Evolutionary conservation across 140 eudicot species (phyloP).

Genomic region (Anethum foeniculum): DNA sequence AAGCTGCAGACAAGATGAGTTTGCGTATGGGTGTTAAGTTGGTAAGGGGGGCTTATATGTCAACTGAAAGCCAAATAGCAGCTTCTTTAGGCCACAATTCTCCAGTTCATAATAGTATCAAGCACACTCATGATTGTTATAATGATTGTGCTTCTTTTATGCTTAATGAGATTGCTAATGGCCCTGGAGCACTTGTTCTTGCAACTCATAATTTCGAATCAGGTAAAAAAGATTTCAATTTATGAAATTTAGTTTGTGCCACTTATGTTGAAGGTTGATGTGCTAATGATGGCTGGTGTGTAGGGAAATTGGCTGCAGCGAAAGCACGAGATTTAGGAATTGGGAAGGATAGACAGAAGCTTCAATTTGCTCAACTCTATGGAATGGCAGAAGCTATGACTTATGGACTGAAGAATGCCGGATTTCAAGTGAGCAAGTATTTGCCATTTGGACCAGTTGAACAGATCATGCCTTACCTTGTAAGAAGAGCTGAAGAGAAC

Average conservation of each 20-base stretch:
- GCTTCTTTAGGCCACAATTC: slow-evolving; percentile 15
- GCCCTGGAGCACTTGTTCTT: slow-evolving; percentile 62
- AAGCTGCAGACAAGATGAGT: slow-evolving; percentile 50
- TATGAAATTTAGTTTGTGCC: not conserved
- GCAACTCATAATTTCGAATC: slow-evolving; percentile 94
- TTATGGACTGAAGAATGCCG: slow-evolving; percentile 71
- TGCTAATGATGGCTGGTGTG: not conserved
- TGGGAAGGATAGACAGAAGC: slow-evolving; percentile 42
- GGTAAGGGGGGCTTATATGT: slow-evolving; percentile 83
- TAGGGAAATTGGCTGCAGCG: slow-evolving; percentile 63
- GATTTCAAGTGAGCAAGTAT: slow-evolving; percentile 86
- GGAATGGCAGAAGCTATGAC: slow-evolving; percentile 89
- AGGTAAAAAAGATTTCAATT: slow-evolving; percentile 34
- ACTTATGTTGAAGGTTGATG: not conserved
- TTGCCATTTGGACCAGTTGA: slow-evolving; percentile 91
- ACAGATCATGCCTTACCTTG: slow-evolving; percentile 78
- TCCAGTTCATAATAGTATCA: slow-evolving; percentile 8
- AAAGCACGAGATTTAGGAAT: slow-evolving; percentile 72
- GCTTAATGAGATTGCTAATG: slow-evolving; percentile 62
- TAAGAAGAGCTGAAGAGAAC: slow-evolving; percentile 93
- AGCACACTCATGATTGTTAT: slow-evolving; percentile 57
- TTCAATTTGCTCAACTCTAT: slow-evolving; percentile 83
- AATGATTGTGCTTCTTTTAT: slow-evolving; percentile 65
- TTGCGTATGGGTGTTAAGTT: slow-evolving; percentile 80
- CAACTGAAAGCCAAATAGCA: slow-evolving; percentile 8